Evolutionary conservation across 768 basidiomycete genomes (phyloP), one percentile per base, ranked within the genome.

Genomic region (Roridomyces roridus): DNA sequence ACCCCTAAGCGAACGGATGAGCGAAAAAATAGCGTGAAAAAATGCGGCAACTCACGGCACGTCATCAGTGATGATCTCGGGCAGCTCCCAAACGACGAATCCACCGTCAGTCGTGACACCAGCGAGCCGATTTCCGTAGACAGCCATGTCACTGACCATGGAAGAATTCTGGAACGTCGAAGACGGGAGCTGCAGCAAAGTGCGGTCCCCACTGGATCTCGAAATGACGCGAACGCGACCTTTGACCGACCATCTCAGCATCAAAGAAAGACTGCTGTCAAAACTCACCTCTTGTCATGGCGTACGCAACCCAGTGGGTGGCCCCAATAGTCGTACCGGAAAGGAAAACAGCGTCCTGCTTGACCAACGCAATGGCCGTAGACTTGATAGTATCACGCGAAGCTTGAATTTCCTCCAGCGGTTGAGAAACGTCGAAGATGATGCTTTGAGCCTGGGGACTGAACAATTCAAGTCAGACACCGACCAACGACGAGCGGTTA

Each of bases 291-390:
- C 88, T 85, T 5, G 89, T 93, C 92, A 94, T 94, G 23, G 92
- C 92, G 66, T 94, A 94, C 15, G 92, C 92, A 55, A 94, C 92
- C 91, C 92, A 94, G 67, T 92, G 89, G 5, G 92, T 93, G 14
- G 92, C 92, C 10, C 92, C 92, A 51, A 94, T 94, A 28, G 92
- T 94, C 12, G 89, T 88, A 15, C 92, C 92, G 41, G 89, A 90
- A 54, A 93, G 76, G 75, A 94, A 94, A 23, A 88, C 83, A 17
- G 91, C 77, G 57, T 94, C 92, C 61, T 94, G 91, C 72, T 87
- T 90, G 68, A 94, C 91, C 44, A 94, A 80, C 15, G 92, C 92
- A 50, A 94, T 94, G 4, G 92, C 91, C 0, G 92, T 94, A n/a
- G 91, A 91, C 68, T 92, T 92, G 65, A 92, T 89, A 5, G 80